phyloP scores from a whole-genome alignment of 1,139 yeast genomes.

The Kodamaea plutei region DNA sequence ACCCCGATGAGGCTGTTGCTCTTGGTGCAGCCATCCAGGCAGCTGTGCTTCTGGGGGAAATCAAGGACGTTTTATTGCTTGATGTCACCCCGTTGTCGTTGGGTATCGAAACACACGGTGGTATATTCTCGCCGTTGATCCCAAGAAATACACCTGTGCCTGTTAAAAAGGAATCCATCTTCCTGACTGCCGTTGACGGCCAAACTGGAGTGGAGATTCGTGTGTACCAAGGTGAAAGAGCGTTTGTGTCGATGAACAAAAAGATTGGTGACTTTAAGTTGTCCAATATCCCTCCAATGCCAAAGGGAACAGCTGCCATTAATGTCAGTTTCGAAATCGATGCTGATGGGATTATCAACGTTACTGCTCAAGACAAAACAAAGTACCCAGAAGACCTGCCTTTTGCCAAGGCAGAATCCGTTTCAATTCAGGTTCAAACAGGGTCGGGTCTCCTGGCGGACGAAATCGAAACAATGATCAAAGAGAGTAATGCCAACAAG shows the following conservation, averaged over 20 bases:
- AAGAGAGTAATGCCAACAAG: constrained; percentile 44
- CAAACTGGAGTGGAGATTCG: constrained; percentile 77
- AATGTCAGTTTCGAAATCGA: constrained; percentile 72
- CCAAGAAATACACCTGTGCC: constrained; percentile 77
- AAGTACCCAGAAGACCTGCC: constrained; percentile 38
- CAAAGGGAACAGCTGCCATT: constrained; percentile 77
- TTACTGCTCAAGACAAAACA: constrained; percentile 64
- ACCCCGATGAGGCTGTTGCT: constrained; percentile 85
- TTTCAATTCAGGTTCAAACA: constrained; percentile 66
- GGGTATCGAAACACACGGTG: constrained; percentile 82
- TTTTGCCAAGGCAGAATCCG: constrained; percentile 31
- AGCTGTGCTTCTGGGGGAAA: constrained; percentile 68
- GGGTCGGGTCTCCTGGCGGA: constrained; percentile 64
- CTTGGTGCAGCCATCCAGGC: constrained; percentile 85
- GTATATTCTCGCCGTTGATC: constrained; percentile 71
- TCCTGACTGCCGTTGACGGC: constrained; percentile 82
- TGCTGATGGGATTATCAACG: constrained; percentile 80
- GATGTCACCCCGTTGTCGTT: constrained; percentile 78
- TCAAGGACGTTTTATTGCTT: constrained; percentile 63
- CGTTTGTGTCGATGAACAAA: constrained; percentile 68
- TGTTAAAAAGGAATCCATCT: constrained; percentile 63
- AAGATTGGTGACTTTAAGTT: constrained; percentile 68
- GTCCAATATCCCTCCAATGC: constrained; percentile 62
- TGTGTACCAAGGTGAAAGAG: constrained; percentile 77
- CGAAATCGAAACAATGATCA: constrained; percentile 55